phyloP scores from a whole-genome alignment of 2,329 filamentous ascomycete genomes.

The Claviceps purpurea region DNA sequence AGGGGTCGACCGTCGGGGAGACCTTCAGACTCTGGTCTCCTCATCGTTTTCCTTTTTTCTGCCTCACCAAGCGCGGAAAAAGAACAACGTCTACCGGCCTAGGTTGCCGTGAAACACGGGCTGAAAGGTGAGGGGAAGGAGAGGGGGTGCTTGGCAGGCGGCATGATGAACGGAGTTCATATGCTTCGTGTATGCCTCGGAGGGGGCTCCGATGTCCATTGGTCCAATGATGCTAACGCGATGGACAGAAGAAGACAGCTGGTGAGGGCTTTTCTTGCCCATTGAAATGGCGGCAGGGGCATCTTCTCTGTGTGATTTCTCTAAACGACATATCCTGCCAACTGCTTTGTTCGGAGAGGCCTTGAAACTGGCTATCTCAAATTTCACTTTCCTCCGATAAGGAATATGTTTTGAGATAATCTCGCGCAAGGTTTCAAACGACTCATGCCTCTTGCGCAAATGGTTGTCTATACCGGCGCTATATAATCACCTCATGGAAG shows the following conservation, averaged over 20 bases:
- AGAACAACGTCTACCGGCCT: neutral
- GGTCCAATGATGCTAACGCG: neutral
- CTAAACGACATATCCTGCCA: neutral
- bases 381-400: neutral
- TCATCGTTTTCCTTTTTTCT: neutral
- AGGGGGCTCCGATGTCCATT: neutral
- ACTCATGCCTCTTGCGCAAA: neutral
- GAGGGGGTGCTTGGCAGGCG: neutral
- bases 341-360: neutral
- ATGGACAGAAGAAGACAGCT: neutral
- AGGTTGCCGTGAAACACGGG: neutral
- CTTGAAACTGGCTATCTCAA: too few species aligned
- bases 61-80: neutral
- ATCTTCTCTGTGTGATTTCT: neutral
- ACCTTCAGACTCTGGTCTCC: too few species aligned
- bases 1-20: too few species aligned
- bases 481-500: neutral
- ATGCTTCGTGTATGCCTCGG: neutral
- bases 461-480: neutral
- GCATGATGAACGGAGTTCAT: neutral
- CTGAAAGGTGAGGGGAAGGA: neutral
- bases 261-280: neutral
- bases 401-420: neutral
- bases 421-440: neutral
- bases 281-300: neutral